These are phyloP conservation scores for Erythrophleum ivorense DNA, from an alignment of 331 rosid species.

Conservation along the genomic window DNA sequence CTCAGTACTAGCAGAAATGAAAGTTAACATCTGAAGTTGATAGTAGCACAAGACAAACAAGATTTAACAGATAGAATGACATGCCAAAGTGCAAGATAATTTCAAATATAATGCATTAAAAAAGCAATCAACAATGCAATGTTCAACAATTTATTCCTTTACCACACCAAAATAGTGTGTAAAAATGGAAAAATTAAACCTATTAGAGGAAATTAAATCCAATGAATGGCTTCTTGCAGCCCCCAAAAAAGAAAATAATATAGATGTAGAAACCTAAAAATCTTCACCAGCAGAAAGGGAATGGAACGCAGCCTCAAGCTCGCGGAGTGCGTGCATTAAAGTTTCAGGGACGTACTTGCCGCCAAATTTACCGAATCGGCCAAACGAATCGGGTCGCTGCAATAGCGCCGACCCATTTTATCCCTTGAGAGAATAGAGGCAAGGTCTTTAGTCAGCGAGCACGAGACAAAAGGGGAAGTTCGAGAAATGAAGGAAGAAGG, in stretches of 20 bases:
- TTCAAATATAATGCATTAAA: not conserved
- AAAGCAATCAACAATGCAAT: constrained; percentile 6
- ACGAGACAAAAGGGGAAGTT: constrained; percentile 41
- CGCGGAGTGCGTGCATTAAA: constrained; percentile 69
- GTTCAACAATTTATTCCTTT: constrained; percentile 32
- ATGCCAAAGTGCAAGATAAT: constrained; percentile 3
- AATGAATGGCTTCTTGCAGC: not conserved
- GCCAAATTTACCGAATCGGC: constrained; percentile 69
- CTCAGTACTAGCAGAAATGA: not conserved
- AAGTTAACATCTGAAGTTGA: not conserved
- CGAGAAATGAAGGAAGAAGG: constrained; percentile 27
- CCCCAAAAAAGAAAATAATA: not conserved
- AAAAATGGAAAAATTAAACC: not conserved
- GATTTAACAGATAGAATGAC: constrained; percentile 27
- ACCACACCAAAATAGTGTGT: not conserved
- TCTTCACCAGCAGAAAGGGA: constrained; percentile 63
- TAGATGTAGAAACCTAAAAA: constrained; percentile 65
- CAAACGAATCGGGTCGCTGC: constrained; percentile 72
- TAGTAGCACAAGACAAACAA: too few species aligned
- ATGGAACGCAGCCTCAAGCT: constrained; percentile 71
- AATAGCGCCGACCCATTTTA: constrained; percentile 36
- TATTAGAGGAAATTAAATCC: constrained; percentile 5
- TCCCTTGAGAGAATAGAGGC: constrained; percentile 36
- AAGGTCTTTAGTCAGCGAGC: constrained; percentile 54
- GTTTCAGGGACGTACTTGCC: constrained; percentile 85